Percentiles rank a stretch among this genome's conserved stretches.
These are phyloP conservation scores for Ceriops decandra DNA, from an alignment of 345 rosid genomes.

Conservation along the genomic window DNA sequence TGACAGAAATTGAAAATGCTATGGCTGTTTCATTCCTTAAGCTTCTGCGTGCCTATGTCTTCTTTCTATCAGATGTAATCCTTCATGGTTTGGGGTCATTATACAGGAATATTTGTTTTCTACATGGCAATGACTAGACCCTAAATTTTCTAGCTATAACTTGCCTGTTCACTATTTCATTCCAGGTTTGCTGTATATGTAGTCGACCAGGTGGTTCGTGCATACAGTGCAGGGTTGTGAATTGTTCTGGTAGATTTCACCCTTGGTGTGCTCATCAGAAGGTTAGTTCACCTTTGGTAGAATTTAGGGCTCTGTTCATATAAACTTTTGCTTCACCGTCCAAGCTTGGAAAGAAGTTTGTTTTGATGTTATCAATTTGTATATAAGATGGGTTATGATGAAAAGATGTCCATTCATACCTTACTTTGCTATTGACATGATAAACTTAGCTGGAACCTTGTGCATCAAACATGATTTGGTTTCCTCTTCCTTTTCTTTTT, in stretches of 20 bases:
- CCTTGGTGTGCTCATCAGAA: slow-evolving; percentile 60
- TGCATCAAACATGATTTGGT: too few relatives aligned
- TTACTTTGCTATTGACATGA: neutral
- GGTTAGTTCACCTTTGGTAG: slow-evolving; percentile 20
- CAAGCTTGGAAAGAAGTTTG: neutral
- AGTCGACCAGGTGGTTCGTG: slow-evolving; percentile 46
- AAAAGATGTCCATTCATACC: neutral
- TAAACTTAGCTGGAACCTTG: too few relatives aligned
- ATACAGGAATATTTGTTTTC: neutral
- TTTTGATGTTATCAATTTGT: neutral
- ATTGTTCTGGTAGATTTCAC: slow-evolving; percentile 42
- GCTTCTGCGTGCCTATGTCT: too few relatives aligned
- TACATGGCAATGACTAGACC: neutral
- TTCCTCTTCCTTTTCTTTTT: too few relatives aligned
- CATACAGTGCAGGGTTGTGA: slow-evolving; percentile 43
- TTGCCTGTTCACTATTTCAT: neutral
- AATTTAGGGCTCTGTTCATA: neutral
- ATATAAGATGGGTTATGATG: neutral
- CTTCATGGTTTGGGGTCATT: too few relatives aligned
- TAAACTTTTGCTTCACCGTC: neutral
- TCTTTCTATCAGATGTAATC: too few relatives aligned
- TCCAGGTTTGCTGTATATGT: slow-evolving; percentile 48
- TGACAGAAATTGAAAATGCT: too few relatives aligned
- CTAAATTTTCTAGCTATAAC: neutral
- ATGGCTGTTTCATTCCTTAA: too few relatives aligned